Evolutionary conservation across 2,329 filamentous ascomycete genomes (phyloP).

Genomic region (Penicillium occitanis): DNA sequence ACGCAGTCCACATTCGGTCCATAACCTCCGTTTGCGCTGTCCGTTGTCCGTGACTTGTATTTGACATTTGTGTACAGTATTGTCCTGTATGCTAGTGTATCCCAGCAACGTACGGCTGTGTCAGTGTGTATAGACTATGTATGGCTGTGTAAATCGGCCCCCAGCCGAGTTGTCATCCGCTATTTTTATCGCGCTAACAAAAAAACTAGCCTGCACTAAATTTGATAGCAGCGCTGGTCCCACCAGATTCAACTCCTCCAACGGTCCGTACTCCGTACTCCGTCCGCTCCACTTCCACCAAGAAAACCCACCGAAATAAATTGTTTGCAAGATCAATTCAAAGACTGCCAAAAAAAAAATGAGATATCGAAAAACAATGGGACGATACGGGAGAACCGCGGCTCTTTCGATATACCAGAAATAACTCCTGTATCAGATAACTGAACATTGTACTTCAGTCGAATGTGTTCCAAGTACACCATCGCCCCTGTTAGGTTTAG

Average conservation of each 20-base stretch:
- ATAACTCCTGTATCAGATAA: neutral
- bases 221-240: neutral
- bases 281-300: too few species aligned
- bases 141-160: conserved; percentile 1
- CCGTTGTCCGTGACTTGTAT: neutral
- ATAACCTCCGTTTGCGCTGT: neutral
- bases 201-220: neutral
- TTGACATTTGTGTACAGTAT: neutral
- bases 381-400: neutral
- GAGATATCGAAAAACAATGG: neutral
- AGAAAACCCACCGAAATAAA: too few species aligned
- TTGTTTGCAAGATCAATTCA: neutral
- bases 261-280: neutral
- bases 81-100: neutral
- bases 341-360: neutral
- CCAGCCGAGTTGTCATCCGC: conserved; percentile 11
- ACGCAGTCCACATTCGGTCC: neutral
- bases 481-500: neutral
- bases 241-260: neutral
- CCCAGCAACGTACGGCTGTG: neutral
- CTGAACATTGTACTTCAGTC: neutral
- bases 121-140: neutral
- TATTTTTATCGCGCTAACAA: neutral
- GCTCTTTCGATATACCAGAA: neutral
- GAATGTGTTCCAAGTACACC: neutral